phyloP scores from a whole-genome alignment of 2,329 filamentous ascomycete genomes.

The Stromatinia cepivora region DNA sequence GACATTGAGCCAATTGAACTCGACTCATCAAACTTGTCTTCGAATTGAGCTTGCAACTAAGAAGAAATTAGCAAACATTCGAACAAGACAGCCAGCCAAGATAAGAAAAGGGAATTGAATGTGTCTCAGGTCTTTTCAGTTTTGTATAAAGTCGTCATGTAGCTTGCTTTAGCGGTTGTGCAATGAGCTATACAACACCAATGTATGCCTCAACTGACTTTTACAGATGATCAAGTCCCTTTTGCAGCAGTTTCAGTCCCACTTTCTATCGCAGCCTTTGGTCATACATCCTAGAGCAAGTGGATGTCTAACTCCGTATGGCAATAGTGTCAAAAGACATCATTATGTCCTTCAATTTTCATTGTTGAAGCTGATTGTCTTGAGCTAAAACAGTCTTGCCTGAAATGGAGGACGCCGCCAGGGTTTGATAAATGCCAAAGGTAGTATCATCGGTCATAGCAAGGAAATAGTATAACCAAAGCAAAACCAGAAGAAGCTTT shows the following conservation, averaged over 20 bases:
- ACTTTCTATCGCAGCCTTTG: constrained; percentile 62
- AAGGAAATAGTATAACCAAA: constrained; percentile 29
- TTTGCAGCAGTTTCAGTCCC: constrained; percentile 5
- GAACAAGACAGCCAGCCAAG: not conserved
- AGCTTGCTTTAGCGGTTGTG: constrained; percentile 41
- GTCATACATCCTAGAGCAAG: constrained; percentile 49
- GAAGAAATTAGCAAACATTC: constrained; percentile 25
- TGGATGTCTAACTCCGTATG: constrained; percentile 55
- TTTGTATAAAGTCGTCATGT: constrained; percentile 47
- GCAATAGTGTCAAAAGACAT: constrained; percentile 44
- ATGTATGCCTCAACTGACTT: constrained; percentile 29
- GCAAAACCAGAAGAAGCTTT: constrained; percentile 48
- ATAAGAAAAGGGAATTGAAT: constrained; percentile 3
- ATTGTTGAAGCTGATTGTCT: constrained; percentile 36
- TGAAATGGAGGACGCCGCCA: constrained; percentile 35
- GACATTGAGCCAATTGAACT: constrained; percentile 20
- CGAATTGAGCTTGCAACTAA: constrained; percentile 25
- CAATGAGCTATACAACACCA: constrained; percentile 25
- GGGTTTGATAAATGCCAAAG: constrained; percentile 23
- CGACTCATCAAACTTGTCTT: constrained; percentile 29
- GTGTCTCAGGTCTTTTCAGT: constrained; percentile 78
- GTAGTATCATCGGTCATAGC: constrained; percentile 34
- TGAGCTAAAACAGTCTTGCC: constrained; percentile 38
- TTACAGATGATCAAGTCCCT: constrained; percentile 7
- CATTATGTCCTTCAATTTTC: constrained; percentile 36